Evolutionary conservation across 2,329 filamentous ascomycete genomes (phyloP).

Genomic region (Daldinia sp.): DNA sequence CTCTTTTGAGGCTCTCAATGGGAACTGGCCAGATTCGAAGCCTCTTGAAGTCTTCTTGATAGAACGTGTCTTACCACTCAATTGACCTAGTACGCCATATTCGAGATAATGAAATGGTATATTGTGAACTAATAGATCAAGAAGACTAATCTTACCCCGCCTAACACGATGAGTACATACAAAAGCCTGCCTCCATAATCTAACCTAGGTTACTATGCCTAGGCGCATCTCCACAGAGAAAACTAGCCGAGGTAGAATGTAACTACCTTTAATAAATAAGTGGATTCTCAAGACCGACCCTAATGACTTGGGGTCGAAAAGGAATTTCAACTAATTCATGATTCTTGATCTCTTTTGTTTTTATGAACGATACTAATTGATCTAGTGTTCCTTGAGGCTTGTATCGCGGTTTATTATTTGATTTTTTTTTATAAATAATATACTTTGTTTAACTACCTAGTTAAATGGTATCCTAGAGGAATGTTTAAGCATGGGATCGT

Average conservation of each 20-base stretch:
- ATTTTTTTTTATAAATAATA: neutral
- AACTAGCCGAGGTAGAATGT: conserved; percentile 8
- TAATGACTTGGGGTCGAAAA: neutral
- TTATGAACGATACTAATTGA: neutral
- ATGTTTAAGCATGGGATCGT: neutral
- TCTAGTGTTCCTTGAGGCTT: neutral
- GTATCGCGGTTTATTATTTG: neutral
- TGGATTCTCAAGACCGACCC: neutral
- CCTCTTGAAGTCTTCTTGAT: too few species aligned
- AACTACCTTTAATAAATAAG: neutral
- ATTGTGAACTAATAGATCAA: neutral
- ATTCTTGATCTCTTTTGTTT: neutral
- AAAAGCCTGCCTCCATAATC: neutral
- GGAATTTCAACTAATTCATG: neutral
- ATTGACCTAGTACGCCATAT: neutral
- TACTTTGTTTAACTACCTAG: too few species aligned
- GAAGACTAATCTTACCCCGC: conserved; percentile 1
- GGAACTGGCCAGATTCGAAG: neutral
- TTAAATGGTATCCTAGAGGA: neutral
- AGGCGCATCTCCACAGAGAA: neutral
- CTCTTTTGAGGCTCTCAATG: neutral
- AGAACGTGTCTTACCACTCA: neutral
- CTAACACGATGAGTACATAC: neutral
- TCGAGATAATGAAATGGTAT: neutral
- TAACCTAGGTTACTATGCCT: neutral